Conservation (phyloP, 495 filamentous ascomycete species). For the Xylaria palmicola region DNA sequence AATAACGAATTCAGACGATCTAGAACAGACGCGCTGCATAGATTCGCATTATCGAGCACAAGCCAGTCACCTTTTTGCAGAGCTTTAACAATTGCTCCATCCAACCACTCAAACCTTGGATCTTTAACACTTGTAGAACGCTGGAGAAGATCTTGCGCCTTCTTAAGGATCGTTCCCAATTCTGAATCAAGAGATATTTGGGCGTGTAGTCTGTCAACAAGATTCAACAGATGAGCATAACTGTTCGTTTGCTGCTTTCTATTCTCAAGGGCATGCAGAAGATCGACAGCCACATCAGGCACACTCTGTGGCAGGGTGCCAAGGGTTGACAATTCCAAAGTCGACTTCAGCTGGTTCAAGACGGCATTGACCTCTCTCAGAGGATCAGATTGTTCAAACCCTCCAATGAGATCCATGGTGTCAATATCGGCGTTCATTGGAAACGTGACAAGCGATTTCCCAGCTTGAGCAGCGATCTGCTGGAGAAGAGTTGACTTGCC, state of each 20-base stretch:
- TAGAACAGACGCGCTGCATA: conserved; percentile 91
- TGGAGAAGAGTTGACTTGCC: conserved; percentile 80
- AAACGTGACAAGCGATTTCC: conserved; percentile 71
- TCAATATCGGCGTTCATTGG: conserved; percentile 91
- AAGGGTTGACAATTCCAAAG: conserved; percentile 55
- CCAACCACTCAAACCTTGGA: conserved; percentile 93
- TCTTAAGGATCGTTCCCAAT: conserved; percentile 28
- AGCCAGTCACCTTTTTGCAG: conserved; percentile 87
- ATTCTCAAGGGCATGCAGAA: conserved; percentile 40
- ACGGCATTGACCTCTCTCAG: conserved; percentile 61
- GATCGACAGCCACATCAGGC: conserved; percentile 41
- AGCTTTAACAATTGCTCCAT: conserved; percentile 85
- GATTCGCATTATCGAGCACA: conserved; percentile 93
- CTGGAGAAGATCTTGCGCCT: conserved; percentile 38
- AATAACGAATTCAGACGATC: conserved; percentile 93
- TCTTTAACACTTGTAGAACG: conserved; percentile 52
- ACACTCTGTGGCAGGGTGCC: conserved; percentile 43
- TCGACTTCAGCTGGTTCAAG: conserved; percentile 52
- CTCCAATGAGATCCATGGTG: conserved; percentile 93
- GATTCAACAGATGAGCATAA: conserved; percentile 29
- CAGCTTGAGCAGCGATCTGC: conserved; percentile 73
- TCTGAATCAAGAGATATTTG: conserved; percentile 27
- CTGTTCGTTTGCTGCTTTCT: conserved; percentile 25
- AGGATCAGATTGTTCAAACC: conserved; percentile 91
- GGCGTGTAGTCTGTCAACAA: conserved; percentile 30